A percentile compares a stretch with the other conserved stretches of the same genome.
Conservation (phyloP, 208 protist genomes). For the Trypanosoma platydactyli region DNA sequence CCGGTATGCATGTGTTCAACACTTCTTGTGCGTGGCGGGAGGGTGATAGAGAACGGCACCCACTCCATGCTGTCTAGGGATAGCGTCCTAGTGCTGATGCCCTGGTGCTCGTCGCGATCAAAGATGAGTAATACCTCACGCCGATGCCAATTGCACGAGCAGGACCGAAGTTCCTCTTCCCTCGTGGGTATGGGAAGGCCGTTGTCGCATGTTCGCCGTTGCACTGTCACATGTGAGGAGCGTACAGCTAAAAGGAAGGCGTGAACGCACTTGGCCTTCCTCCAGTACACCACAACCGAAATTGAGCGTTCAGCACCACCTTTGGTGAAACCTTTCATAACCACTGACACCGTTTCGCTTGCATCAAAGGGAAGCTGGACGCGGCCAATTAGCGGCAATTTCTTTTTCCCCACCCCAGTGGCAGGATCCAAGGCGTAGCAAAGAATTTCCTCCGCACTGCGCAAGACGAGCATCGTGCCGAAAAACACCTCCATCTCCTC, state of each 20-base stretch:
- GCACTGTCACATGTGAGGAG: not conserved
- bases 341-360: not conserved
- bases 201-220: not conserved
- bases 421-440: slow-evolving; percentile 47
- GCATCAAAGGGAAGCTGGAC: not conserved
- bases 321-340: not conserved
- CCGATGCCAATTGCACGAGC: slow-evolving; percentile 1
- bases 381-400: slow-evolving; percentile 8
- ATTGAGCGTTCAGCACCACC: not conserved
- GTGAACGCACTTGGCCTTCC: not conserved
- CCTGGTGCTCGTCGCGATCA: not conserved
- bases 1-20: slow-evolving; percentile 7
- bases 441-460: slow-evolving; percentile 25
- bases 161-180: not conserved
- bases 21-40: not conserved
- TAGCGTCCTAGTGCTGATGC: not conserved
- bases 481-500: slow-evolving; percentile 36
- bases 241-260: slow-evolving; percentile 6
- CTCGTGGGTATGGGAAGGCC: not conserved
- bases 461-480: slow-evolving; percentile 40
- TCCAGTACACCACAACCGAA: slow-evolving; percentile 6
- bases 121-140: slow-evolving; percentile 11
- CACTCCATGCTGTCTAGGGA: slow-evolving; percentile 19
- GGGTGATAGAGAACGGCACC: not conserved
- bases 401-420: not conserved